Evolutionary conservation across 1,284 basidiomycete genomes (phyloP).

Genomic region (Malassezia globosa): DNA sequence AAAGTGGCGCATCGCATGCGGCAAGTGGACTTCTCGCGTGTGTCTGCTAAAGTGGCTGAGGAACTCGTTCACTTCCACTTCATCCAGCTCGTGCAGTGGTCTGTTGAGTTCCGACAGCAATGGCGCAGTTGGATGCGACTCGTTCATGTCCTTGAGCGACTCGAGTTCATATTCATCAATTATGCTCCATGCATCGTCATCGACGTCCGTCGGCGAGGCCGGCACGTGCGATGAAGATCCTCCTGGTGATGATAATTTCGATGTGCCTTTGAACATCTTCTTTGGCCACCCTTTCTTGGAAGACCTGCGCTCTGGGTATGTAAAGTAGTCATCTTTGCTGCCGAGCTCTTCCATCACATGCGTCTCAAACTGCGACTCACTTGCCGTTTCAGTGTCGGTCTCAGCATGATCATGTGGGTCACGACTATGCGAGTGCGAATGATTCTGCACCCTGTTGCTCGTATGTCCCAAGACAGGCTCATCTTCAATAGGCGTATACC

Average conservation of each 20-base stretch:
- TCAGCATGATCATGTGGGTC: not conserved
- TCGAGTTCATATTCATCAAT: not conserved
- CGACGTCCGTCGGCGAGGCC: not conserved
- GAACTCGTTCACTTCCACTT: slow-evolving; percentile 42
- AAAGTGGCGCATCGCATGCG: slow-evolving; percentile 20
- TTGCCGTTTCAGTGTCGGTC: not conserved
- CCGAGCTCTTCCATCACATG: not conserved
- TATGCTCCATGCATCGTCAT: slow-evolving; percentile 10
- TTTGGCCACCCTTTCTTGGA: not conserved
- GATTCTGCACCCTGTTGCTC: not conserved
- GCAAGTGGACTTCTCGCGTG: slow-evolving; percentile 40
- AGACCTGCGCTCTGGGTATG: not conserved
- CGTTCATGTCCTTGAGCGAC: slow-evolving; percentile 1
- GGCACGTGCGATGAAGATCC: not conserved
- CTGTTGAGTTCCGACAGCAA: slow-evolving; percentile 19
- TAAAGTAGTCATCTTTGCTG: slow-evolving; percentile 6
- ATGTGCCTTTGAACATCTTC: not conserved
- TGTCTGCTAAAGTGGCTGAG: slow-evolving; percentile 37
- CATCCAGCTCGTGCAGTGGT: slow-evolving; percentile 40
- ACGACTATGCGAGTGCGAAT: not conserved
- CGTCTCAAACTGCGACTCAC: not conserved
- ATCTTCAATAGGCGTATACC: not conserved
- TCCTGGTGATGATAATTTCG: not conserved
- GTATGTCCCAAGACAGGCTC: not conserved
- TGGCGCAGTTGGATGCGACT: slow-evolving; percentile 11